These are phyloP conservation scores for Macrophomina phaseolina DNA, from an alignment of 2,329 filamentous ascomycete genomes.

Conservation along the genomic window DNA sequence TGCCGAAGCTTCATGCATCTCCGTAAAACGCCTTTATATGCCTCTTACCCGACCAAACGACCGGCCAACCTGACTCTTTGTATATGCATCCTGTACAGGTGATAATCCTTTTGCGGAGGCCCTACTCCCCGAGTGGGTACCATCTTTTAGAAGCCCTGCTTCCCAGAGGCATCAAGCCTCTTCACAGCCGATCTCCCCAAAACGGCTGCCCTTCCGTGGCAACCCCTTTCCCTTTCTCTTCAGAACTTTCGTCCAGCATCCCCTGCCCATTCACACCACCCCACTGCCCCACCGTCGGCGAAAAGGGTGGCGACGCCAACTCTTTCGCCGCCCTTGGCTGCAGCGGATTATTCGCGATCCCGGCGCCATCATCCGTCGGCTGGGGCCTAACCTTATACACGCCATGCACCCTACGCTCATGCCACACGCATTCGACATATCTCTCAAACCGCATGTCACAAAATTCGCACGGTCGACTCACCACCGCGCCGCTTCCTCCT, in stretches of 20 bases:
- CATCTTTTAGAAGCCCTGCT: too few species aligned
- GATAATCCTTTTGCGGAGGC: too few species aligned
- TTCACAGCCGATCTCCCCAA: too few species aligned
- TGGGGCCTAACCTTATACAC: background rate
- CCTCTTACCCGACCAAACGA: too few species aligned
- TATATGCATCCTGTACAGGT: too few species aligned
- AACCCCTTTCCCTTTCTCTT: too few species aligned
- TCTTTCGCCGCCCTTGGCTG: background rate
- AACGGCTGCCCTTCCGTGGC: too few species aligned
- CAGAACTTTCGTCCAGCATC: background rate
- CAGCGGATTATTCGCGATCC: background rate
- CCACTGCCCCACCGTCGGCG: background rate
- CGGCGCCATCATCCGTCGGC: slow-evolving; percentile 3
- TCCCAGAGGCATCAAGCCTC: too few species aligned
- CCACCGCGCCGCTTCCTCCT: too few species aligned
- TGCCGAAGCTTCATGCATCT: background rate
- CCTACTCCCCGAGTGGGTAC: too few species aligned
- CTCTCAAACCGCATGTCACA: background rate
- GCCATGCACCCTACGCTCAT: slow-evolving; percentile 29
- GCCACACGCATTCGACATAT: slow-evolving; percentile 26
- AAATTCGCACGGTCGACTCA: background rate
- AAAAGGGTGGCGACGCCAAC: background rate
- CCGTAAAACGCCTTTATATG: too few species aligned
- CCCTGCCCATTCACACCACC: background rate
- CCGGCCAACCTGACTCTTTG: too few species aligned